Percentiles rank a stretch among this genome's conserved stretches.
Conservation (phyloP, 2,329 filamentous ascomycete genomes). For the Microcyclosporella mali region DNA sequence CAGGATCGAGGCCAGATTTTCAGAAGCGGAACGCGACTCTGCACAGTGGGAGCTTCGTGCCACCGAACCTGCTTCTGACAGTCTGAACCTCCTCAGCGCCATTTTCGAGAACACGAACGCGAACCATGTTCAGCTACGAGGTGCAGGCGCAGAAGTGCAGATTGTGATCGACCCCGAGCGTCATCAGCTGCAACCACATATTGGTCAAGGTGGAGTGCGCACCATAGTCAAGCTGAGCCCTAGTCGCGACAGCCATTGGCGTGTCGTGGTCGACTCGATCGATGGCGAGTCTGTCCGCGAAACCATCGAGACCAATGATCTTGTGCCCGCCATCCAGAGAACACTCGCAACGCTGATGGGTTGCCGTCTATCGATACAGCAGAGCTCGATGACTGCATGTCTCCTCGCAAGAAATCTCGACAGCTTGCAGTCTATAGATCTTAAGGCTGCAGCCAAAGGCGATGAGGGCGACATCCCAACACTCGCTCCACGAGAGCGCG, state of each 20-base stretch:
- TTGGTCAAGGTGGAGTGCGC: conserved; percentile 55
- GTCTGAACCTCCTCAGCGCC: conserved; percentile 54
- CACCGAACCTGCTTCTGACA: conserved; percentile 54
- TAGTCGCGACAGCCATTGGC: conserved; percentile 50
- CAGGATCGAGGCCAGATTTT: conserved; percentile 75
- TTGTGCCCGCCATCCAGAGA: conserved; percentile 44
- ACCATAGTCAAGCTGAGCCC: conserved; percentile 59
- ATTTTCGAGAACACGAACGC: conserved; percentile 65
- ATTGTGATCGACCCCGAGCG: conserved; percentile 60
- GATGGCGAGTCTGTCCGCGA: conserved; percentile 69
- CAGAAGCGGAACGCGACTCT: conserved; percentile 75
- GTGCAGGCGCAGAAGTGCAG: conserved; percentile 62
- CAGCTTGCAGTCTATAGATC: conserved; percentile 59
- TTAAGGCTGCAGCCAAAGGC: conserved; percentile 26
- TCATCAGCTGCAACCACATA: conserved; percentile 30
- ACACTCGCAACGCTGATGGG: conserved; percentile 22
- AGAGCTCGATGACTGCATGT: conserved; percentile 57
- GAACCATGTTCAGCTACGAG: conserved; percentile 57
- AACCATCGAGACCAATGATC: conserved; percentile 64
- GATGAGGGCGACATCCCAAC: conserved; percentile 16
- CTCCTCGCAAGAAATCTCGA: conserved; percentile 74
- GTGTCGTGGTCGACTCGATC: conserved; percentile 56
- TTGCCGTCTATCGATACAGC: conserved; percentile 62
- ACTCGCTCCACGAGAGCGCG: conserved; percentile 37
- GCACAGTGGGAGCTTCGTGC: conserved; percentile 74